These are phyloP conservation scores for Penicillium riverlandense DNA, from an alignment of 495 filamentous ascomycete species.

Conservation along the genomic window DNA sequence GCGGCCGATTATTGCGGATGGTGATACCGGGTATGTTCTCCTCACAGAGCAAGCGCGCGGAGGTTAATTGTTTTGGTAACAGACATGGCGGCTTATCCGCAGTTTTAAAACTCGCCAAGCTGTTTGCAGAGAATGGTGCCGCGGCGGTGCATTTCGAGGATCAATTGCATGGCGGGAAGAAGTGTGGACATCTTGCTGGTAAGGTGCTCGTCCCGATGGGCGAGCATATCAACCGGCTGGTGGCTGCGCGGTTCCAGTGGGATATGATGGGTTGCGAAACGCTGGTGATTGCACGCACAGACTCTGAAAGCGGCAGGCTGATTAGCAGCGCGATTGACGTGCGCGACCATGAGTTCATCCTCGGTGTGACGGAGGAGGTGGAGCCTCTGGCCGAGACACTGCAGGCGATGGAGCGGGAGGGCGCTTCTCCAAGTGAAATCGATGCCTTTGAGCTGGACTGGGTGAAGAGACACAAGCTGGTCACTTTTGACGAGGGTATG, in stretches of 20 bases:
- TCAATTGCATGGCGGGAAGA: constrained; percentile 95
- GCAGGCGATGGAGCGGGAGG: constrained; percentile 79
- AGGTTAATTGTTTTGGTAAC: constrained; percentile 1
- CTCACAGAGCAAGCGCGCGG: background rate
- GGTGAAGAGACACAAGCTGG: constrained; percentile 79
- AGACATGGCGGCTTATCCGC: constrained; percentile 80
- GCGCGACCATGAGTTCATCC: constrained; percentile 93
- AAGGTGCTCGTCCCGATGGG: constrained; percentile 92
- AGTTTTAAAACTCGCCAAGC: constrained; percentile 92
- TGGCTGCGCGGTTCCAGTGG: constrained; percentile 93
- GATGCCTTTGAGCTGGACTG: constrained; percentile 80
- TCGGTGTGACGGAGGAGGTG: constrained; percentile 66
- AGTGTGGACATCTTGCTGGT: constrained; percentile 93
- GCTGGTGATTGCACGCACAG: constrained; percentile 87
- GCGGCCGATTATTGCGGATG: constrained; percentile 93
- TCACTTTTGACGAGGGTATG: constrained; percentile 83
- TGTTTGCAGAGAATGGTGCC: constrained; percentile 97
- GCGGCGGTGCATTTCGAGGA: constrained; percentile 97
- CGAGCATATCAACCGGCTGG: constrained; percentile 92
- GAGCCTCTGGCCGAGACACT: constrained; percentile 81
- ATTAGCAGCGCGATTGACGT: constrained; percentile 86
- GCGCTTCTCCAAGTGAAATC: constrained; percentile 71
- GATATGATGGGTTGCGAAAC: constrained; percentile 95
- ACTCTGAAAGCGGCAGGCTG: constrained; percentile 87
- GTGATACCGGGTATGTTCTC: constrained; percentile 71